Evolutionary conservation across 805 yeast genomes (phyloP).

Genomic region (Cyberlindnera misumaiensis): DNA sequence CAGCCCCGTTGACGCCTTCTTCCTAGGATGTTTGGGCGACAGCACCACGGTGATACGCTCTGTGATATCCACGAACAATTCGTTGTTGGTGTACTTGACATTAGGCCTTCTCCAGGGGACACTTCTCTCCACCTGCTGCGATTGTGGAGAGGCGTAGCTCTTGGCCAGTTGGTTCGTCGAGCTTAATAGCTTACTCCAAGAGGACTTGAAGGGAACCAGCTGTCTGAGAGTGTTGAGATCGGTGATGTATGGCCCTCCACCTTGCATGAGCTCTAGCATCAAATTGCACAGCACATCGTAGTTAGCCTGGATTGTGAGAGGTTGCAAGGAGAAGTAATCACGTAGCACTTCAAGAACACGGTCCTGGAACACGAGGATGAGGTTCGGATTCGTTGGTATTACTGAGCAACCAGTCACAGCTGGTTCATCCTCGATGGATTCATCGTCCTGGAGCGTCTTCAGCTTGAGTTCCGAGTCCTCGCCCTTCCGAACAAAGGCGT

Average conservation of each 20-base stretch:
- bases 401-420: conserved; percentile 5
- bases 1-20: conserved; percentile 12
- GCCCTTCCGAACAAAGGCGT: conserved; percentile 14
- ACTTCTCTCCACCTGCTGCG: conserved; percentile 25
- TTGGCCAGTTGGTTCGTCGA: conserved; percentile 29
- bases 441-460: conserved; percentile 10
- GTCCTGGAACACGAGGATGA: conserved; percentile 48
- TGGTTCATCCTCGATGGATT: background rate
- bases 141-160: conserved; percentile 14
- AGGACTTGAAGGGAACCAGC: conserved; percentile 47
- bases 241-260: conserved; percentile 64
- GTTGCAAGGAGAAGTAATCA: conserved; percentile 57
- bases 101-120: conserved; percentile 75
- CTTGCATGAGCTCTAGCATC: conserved; percentile 72
- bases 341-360: conserved; percentile 44
- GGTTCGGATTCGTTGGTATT: conserved; percentile 36
- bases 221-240: conserved; percentile 68
- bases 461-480: conserved; percentile 9
- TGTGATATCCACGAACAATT: conserved; percentile 74
- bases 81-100: conserved; percentile 73
- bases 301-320: conserved; percentile 57
- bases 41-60: conserved; percentile 59
- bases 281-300: conserved; percentile 65
- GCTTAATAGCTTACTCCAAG: conserved; percentile 27
- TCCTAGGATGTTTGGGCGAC: conserved; percentile 22